A percentile compares a stretch with the other conserved stretches of the same genome.
These are phyloP conservation scores for Botrytis medusae DNA, from an alignment of 2,329 filamentous ascomycete species.

Conservation along the genomic window DNA sequence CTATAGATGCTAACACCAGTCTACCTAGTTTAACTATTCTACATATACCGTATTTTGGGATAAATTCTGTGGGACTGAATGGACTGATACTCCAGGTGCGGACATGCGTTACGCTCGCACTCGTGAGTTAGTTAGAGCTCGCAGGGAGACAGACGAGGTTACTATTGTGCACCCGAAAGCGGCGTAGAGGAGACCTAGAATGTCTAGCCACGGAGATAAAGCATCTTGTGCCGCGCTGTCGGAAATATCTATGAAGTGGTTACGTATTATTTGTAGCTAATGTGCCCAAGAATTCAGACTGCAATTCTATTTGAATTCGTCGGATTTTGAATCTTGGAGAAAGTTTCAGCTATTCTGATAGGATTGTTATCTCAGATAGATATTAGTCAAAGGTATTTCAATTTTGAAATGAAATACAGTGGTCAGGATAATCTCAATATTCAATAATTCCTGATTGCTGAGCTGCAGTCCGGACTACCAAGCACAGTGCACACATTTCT, in stretches of 20 bases:
- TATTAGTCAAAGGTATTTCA: background rate
- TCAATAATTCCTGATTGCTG: background rate
- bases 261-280: background rate
- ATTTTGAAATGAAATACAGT: background rate
- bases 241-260: background rate
- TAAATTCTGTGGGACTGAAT: slow-evolving; percentile 18
- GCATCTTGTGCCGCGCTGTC: background rate
- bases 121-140: slow-evolving; percentile 12
- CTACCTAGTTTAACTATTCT: slow-evolving; percentile 18
- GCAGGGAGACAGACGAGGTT: background rate
- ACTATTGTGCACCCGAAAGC: background rate
- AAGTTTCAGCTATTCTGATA: background rate
- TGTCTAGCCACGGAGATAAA: background rate
- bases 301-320: background rate
- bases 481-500: background rate
- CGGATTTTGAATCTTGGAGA: background rate
- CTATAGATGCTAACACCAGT: background rate
- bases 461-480: background rate
- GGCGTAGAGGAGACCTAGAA: background rate
- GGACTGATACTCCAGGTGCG: slow-evolving; percentile 17
- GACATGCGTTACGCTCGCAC: slow-evolving; percentile 16
- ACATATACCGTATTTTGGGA: slow-evolving; percentile 25
- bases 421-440: background rate
- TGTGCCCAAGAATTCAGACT: background rate
- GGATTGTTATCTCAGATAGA: background rate